Percentiles rank a stretch among this genome's conserved stretches.
These are phyloP conservation scores for Celoporthe dispersa DNA, from an alignment of 2,329 filamentous ascomycete genomes.

Conservation along the genomic window DNA sequence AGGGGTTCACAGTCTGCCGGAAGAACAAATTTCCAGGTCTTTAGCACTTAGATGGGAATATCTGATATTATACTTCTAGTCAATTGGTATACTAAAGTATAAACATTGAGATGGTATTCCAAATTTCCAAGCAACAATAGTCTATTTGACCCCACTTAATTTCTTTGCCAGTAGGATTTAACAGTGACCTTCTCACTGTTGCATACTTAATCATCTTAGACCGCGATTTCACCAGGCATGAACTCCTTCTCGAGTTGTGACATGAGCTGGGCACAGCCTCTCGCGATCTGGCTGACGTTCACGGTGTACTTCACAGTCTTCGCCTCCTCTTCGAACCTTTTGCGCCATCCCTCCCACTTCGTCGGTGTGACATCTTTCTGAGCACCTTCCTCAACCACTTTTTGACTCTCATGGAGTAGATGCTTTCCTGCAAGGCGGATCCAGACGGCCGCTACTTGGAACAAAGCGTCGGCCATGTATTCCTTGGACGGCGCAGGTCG, in stretches of 20 bases:
- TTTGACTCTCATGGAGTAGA: neutral
- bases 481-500: neutral
- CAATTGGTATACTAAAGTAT: too few relatives aligned
- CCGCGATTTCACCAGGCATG: neutral
- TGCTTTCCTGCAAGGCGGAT: conserved; percentile 5
- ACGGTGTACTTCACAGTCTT: neutral
- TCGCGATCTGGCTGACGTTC: neutral
- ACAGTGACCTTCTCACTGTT: too few relatives aligned
- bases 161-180: too few relatives aligned
- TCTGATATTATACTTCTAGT: too few relatives aligned
- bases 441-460: conserved; percentile 17
- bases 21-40: neutral
- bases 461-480: conserved; percentile 14
- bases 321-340: conserved; percentile 16
- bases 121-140: too few relatives aligned
- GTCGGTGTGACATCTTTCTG: neutral
- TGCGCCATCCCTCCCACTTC: conserved; percentile 10
- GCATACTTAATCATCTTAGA: neutral
- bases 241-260: neutral
- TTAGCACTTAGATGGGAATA: neutral
- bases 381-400: neutral
- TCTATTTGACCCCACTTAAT: too few relatives aligned
- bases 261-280: conserved; percentile 7
- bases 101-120: too few relatives aligned
- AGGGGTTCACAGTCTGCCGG: too few relatives aligned